Conservation (phyloP, 495 filamentous ascomycete species). For the Darksidea phi region DNA sequence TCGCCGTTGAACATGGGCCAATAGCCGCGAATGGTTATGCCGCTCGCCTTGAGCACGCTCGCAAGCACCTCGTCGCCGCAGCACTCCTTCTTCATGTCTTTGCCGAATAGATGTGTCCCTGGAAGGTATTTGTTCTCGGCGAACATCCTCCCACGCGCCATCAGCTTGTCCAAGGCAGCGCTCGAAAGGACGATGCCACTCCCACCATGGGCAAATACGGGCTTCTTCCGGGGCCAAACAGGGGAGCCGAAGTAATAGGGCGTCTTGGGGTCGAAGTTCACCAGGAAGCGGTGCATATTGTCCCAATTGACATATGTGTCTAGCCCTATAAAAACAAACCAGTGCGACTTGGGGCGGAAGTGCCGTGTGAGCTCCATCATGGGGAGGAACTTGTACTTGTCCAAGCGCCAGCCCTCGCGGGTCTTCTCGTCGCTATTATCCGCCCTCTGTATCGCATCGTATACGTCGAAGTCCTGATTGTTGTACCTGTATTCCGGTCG, state of each 20-base stretch:
- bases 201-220: conserved; percentile 35
- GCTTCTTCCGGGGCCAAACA: conserved; percentile 43
- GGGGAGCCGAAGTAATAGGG: conserved; percentile 59
- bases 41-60: conserved; percentile 24
- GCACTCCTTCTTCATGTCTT: conserved; percentile 22
- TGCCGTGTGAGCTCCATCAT: conserved; percentile 59
- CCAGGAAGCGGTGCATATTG: conserved; percentile 59
- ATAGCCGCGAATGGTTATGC: conserved; percentile 21
- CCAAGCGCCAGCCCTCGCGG: conserved; percentile 58
- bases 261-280: conserved; percentile 48
- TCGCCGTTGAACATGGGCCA: conserved; percentile 35
- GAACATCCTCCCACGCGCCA: conserved; percentile 15
- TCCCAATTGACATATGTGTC: conserved; percentile 68
- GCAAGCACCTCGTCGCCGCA: conserved; percentile 35
- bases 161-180: conserved; percentile 33
- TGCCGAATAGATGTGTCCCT: conserved; percentile 31
- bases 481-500: conserved; percentile 16
- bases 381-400: conserved; percentile 71
- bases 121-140: conserved; percentile 12
- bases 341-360: conserved; percentile 53
- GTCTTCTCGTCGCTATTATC: conserved; percentile 39
- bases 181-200: conserved; percentile 32
- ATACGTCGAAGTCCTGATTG: conserved; percentile 55
- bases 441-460: conserved; percentile 49
- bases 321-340: conserved; percentile 69